Evolutionary conservation across 805 yeast species (phyloP).

Genomic region (Wickerhamomyces mucosus): DNA sequence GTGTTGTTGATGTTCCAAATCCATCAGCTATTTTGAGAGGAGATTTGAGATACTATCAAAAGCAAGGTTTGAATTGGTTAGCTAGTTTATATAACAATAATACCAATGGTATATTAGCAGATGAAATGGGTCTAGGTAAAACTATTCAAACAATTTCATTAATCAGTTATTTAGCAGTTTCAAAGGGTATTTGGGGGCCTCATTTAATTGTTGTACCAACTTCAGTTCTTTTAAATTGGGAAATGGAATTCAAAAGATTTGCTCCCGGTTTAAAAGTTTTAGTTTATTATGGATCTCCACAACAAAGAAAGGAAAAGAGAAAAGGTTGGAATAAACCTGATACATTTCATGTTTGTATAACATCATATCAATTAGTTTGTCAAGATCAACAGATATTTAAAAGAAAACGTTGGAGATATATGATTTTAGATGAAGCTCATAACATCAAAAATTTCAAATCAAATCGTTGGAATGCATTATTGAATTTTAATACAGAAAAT

Average conservation of each 20-base stretch:
- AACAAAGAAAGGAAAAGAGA: constrained; percentile 90
- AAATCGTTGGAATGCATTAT: constrained; percentile 91
- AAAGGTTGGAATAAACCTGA: constrained; percentile 97
- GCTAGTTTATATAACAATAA: constrained; percentile 87
- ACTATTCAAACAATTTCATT: constrained; percentile 93
- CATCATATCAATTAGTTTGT: constrained; percentile 94
- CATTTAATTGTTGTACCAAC: constrained; percentile 96
- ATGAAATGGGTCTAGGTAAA: constrained; percentile 98
- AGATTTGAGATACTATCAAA: constrained; percentile 80
- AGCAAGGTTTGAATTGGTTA: constrained; percentile 94
- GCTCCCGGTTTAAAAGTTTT: constrained; percentile 96
- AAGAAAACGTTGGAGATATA: constrained; percentile 88
- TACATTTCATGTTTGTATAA: constrained; percentile 92
- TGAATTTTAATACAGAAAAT: constrained; percentile 88
- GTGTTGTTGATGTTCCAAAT: constrained; percentile 63
- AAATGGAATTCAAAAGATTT: constrained; percentile 96
- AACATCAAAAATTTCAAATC: constrained; percentile 94
- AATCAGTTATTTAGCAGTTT: constrained; percentile 83
- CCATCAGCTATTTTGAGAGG: constrained; percentile 73
- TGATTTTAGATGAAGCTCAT: constrained; percentile 98
- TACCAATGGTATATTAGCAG: constrained; percentile 95
- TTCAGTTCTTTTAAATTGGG: constrained; percentile 96
- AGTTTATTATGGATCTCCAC: constrained; percentile 95
- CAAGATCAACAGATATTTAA: constrained; percentile 94
- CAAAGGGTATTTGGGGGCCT: constrained; percentile 95